Evolutionary conservation across 805 yeast species (phyloP).

Genomic region (Peterozyma toletana): DNA sequence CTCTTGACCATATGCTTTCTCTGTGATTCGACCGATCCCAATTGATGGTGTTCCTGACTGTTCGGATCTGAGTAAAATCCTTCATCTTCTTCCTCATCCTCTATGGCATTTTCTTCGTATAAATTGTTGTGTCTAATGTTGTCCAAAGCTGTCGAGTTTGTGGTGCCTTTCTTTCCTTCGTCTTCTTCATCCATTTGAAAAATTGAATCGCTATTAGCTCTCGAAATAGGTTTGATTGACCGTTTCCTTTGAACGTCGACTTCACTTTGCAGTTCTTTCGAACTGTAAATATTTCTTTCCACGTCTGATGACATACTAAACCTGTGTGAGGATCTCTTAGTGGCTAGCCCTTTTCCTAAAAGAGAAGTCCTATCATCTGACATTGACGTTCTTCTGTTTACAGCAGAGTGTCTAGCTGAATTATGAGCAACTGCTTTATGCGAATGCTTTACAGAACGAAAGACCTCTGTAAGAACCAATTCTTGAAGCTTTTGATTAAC

Average conservation of each 20-base stretch:
- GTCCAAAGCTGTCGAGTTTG: not conserved
- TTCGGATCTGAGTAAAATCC: not conserved
- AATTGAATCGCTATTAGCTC: constrained; percentile 25
- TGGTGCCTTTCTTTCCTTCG: constrained; percentile 1
- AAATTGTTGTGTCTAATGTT: not conserved
- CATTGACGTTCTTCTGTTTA: no score
- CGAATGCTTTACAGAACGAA: constrained; percentile 38
- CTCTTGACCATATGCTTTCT: constrained; percentile 24
- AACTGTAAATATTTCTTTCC: constrained; percentile 5
- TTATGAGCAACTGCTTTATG: no score
- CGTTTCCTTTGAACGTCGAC: no score
- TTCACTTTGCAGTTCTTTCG: not conserved
- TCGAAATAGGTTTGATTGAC: not conserved
- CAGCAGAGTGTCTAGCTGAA: no score
- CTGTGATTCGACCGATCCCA: not conserved
- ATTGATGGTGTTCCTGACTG: not conserved
- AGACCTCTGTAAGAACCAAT: constrained; percentile 64
- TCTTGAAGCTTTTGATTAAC: constrained; percentile 69
- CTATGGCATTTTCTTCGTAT: constrained; percentile 9
- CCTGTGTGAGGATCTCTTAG: constrained; percentile 1
- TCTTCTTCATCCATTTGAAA: constrained; percentile 40
- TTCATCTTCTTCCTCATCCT: constrained; percentile 10
- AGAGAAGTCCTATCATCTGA: no score
- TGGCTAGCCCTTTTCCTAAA: no score
- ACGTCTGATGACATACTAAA: constrained; percentile 9